A percentile compares a stretch with the other conserved stretches of the same genome.
These are phyloP conservation scores for Aspergillus ustus DNA, from an alignment of 2,329 filamentous ascomycete genomes.

Conservation along the genomic window DNA sequence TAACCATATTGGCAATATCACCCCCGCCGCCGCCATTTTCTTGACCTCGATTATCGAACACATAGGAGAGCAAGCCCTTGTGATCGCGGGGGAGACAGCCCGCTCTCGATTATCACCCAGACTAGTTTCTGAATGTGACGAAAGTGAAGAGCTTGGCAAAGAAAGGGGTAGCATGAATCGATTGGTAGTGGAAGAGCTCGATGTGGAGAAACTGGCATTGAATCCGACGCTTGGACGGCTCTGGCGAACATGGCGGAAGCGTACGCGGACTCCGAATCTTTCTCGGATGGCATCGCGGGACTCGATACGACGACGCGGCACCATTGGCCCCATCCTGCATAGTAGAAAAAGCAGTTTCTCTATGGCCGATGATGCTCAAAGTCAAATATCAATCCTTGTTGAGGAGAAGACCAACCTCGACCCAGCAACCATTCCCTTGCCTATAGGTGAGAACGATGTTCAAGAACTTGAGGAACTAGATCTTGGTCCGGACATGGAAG, in stretches of 20 bases:
- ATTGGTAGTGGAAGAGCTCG: constrained; percentile 83
- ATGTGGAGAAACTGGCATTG: constrained; percentile 91
- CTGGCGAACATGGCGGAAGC: constrained; percentile 96
- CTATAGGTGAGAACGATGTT: constrained; percentile 42
- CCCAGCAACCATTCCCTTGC: constrained; percentile 37
- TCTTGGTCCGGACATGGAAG: constrained; percentile 65
- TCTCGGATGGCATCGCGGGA: constrained; percentile 49
- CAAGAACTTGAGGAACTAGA: constrained; percentile 82
- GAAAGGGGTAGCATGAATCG: constrained; percentile 59
- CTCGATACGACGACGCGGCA: constrained; percentile 41
- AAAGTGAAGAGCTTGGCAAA: constrained; percentile 52
- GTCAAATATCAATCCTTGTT: constrained; percentile 16
- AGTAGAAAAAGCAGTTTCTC: constrained; percentile 46
- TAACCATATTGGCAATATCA: constrained; percentile 68
- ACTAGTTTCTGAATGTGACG: constrained; percentile 60
- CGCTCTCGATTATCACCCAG: constrained; percentile 48
- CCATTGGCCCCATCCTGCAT: constrained; percentile 25
- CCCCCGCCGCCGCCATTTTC: constrained; percentile 92
- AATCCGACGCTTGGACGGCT: constrained; percentile 85
- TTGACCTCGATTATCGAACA: constrained; percentile 93
- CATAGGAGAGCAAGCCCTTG: constrained; percentile 86
- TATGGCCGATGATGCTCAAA: constrained; percentile 38
- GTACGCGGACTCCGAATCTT: constrained; percentile 46
- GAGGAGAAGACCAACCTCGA: constrained; percentile 33
- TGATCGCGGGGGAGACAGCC: constrained; percentile 85